Evolutionary conservation across 2,329 filamentous ascomycete species (phyloP), one percentile per base, ranked within the genome.

Genomic region (Stemphylium vesicarium): DNA sequence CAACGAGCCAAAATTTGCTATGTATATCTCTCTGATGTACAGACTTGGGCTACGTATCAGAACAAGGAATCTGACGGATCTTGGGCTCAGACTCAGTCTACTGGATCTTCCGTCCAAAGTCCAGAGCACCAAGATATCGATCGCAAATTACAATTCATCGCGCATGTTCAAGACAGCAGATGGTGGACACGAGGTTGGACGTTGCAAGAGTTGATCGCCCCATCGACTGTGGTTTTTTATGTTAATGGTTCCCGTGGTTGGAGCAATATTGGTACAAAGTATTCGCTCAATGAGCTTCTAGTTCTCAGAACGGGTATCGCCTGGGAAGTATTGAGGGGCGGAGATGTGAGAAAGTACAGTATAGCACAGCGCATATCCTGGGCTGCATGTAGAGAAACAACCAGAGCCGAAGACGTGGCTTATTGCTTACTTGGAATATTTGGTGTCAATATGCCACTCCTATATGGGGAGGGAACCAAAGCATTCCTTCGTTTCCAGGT

Each of bases 391-490:
- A 59, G 65, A 6, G 11, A 56, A 9, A 64, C 66, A 0, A 69
- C 59, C 9, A 48, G 60, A 26, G 6, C 52, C 4, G 65, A 70
- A 42, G 66, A 70, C 32, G 56, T 56, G 10, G 66, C 63, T 2
- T 70, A 68, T 40, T 58, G 48, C 6, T 16, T 70, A 4, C 48
- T 69, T 0, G 67, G 64, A 5, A 47, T 70, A 0, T 68, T 69
- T 33, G 58, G 62, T 31, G 59, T 64, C 22, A 60, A 61, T 16
- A 59, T 67, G 53, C 58, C 61, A 3, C 20, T 63, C 7, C 26
- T 65, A 0, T 65, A 67, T 10, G 63, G 64, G 3, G 63, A 67
- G 20, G 64, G 66, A 4, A 53, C 43, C 3, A 64, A 59, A 29
- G 64, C 61, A 0, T 65, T 65, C 10, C 3, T 29, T 29, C 26